Evolutionary conservation across 1,284 basidiomycete genomes (phyloP).

Genomic region (Rhodotorula sp.): DNA sequence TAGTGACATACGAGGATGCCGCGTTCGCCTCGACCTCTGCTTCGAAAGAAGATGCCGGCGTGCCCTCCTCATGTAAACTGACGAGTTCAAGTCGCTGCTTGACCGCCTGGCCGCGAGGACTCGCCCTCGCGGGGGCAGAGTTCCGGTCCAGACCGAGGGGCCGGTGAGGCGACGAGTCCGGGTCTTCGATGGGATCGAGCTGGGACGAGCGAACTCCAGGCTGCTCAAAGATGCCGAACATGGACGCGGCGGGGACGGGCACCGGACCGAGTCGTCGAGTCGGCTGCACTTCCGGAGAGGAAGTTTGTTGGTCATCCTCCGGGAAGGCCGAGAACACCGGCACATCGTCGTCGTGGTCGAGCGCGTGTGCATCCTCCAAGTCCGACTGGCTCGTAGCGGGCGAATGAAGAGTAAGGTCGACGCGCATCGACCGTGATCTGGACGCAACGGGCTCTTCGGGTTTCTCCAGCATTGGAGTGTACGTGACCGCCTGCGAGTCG

Average conservation of each 20-base stretch:
- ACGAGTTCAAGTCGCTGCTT: constrained; percentile 26
- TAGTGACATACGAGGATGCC: constrained; percentile 16
- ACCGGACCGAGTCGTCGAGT: constrained; percentile 3
- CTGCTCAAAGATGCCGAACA: constrained; percentile 8
- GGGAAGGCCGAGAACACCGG: constrained; percentile 14
- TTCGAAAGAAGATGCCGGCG: constrained; percentile 7
- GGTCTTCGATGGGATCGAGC: constrained; percentile 35
- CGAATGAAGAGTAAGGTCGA: constrained; percentile 11
- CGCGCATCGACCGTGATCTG: not conserved
- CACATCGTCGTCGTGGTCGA: constrained; percentile 8
- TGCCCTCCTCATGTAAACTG: not conserved
- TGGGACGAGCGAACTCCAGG: constrained; percentile 10
- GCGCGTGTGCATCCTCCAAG: not conserved
- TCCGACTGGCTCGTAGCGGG: constrained; percentile 22
- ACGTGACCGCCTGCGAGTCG: constrained; percentile 26
- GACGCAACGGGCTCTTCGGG: not conserved
- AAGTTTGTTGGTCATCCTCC: not conserved
- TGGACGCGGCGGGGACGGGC: constrained; percentile 9
- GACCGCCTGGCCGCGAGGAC: not conserved
- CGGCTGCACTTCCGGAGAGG: not conserved
- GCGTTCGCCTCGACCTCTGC: constrained; percentile 1
- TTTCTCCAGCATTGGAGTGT: not conserved
- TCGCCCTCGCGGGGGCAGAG: not conserved
- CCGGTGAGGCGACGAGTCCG: constrained; percentile 29
- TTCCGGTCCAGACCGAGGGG: not conserved